phyloP scores from a whole-genome alignment of 257 asterid species.

The Ocimum tenuiflorum region DNA sequence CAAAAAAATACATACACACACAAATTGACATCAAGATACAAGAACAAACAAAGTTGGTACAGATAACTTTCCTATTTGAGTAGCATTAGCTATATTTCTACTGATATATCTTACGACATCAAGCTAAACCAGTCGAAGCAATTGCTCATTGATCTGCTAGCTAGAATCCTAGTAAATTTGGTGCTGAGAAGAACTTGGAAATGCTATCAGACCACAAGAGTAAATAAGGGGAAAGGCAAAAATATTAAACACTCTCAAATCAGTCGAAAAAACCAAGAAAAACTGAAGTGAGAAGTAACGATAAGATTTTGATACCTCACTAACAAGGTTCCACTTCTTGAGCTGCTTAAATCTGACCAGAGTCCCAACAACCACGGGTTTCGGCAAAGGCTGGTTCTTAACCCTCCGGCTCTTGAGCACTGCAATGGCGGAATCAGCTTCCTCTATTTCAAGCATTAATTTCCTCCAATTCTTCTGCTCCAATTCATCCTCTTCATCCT shows the following conservation, averaged over 20 bases:
- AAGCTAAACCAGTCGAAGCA: neutral
- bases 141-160: neutral
- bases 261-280: neutral
- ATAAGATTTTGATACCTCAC: conserved; percentile 52
- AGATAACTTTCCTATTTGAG: too few species aligned
- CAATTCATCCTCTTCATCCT: conserved; percentile 64
- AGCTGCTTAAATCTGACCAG: conserved; percentile 90
- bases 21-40: conserved; percentile 6
- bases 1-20: too few species aligned
- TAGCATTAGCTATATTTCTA: neutral
- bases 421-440: conserved; percentile 59
- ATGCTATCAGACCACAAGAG: neutral
- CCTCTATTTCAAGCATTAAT: conserved; percentile 84
- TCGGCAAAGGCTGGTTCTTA: conserved; percentile 65
- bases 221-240: neutral
- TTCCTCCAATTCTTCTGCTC: conserved; percentile 87
- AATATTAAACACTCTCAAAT: neutral
- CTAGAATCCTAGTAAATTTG: neutral
- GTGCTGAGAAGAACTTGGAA: neutral
- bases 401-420: conserved; percentile 62
- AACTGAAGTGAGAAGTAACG: neutral
- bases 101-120: neutral
- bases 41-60: conserved; percentile 1
- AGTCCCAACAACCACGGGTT: conserved; percentile 77
- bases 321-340: conserved; percentile 89